phyloP scores from a whole-genome alignment of 129 eudicot genomes.

The Cynara cardunculus region DNA sequence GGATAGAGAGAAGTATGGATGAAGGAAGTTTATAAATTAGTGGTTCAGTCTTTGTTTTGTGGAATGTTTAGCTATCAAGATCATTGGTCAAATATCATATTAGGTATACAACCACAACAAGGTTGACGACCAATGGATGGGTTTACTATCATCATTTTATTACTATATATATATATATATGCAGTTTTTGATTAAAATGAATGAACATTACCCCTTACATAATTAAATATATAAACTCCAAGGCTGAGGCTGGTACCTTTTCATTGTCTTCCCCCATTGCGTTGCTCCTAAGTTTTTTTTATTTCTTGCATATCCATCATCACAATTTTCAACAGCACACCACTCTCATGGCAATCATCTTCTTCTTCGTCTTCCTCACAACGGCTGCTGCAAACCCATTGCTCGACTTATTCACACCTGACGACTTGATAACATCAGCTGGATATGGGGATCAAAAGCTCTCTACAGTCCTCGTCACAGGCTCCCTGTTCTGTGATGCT shows the following conservation, averaged over 20 bases:
- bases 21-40: not conserved
- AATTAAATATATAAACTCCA: conserved; percentile 15
- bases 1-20: not conserved
- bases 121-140: too few relatives aligned
- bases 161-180: too few relatives aligned
- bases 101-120: conserved; percentile 39
- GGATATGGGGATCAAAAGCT: conserved; percentile 91
- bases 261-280: conserved; percentile 51
- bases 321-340: conserved; percentile 19
- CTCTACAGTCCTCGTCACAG: conserved; percentile 57
- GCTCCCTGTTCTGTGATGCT: conserved; percentile 48
- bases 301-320: not conserved
- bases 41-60: conserved; percentile 4
- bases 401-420: conserved; percentile 34
- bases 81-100: conserved; percentile 32
- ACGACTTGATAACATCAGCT: conserved; percentile 44
- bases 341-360: conserved; percentile 14
- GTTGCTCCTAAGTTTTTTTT: conserved; percentile 39
- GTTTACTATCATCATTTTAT: too few relatives aligned
- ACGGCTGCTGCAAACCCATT: conserved; percentile 24
- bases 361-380: conserved; percentile 22
- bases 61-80: conserved; percentile 23
- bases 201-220: too few relatives aligned
- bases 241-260: conserved; percentile 47
- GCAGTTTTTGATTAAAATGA: too few relatives aligned